Evolutionary conservation across 495 filamentous ascomycete species (phyloP).

Genomic region (Penicillium coffeae): DNA sequence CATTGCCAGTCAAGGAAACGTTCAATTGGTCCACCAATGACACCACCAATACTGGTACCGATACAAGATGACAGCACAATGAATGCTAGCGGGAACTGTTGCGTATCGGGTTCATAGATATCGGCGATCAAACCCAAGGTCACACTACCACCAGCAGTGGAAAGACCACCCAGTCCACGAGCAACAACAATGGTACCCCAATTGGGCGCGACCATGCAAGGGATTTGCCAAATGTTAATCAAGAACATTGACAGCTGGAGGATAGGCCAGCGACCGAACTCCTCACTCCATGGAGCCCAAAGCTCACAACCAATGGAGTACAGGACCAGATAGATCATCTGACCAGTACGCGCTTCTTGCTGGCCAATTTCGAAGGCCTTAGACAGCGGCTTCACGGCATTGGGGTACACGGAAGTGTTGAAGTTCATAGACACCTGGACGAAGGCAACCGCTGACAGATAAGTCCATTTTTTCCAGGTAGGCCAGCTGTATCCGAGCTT

Average conservation of each 20-base stretch:
- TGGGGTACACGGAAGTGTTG: constrained; percentile 36
- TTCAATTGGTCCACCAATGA: constrained; percentile 74
- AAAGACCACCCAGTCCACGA: constrained; percentile 51
- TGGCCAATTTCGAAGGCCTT: constrained; percentile 57
- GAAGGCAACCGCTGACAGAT: constrained; percentile 64
- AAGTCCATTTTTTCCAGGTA: constrained; percentile 67
- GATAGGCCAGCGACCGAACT: constrained; percentile 67
- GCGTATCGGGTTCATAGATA: constrained; percentile 65
- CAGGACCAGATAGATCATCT: constrained; percentile 64
- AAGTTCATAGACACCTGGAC: constrained; percentile 83
- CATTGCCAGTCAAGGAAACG: constrained; percentile 62
- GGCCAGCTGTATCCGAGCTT: constrained; percentile 63
- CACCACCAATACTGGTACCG: constrained; percentile 69
- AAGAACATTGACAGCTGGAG: constrained; percentile 65
- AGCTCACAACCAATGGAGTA: constrained; percentile 79
- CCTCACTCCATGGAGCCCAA: constrained; percentile 79
- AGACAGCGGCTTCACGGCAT: constrained; percentile 51
- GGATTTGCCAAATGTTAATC: constrained; percentile 72
- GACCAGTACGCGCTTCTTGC: constrained; percentile 59
- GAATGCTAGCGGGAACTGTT: constrained; percentile 62
- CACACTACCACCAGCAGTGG: constrained; percentile 72
- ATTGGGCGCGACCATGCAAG: constrained; percentile 64
- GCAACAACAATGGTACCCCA: constrained; percentile 60
- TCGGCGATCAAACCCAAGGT: constrained; percentile 78
- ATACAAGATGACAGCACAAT: constrained; percentile 71